Evolutionary conservation across 176 grass and related monocot species (phyloP).

Genomic region (Dendrocalamus sinicus): DNA sequence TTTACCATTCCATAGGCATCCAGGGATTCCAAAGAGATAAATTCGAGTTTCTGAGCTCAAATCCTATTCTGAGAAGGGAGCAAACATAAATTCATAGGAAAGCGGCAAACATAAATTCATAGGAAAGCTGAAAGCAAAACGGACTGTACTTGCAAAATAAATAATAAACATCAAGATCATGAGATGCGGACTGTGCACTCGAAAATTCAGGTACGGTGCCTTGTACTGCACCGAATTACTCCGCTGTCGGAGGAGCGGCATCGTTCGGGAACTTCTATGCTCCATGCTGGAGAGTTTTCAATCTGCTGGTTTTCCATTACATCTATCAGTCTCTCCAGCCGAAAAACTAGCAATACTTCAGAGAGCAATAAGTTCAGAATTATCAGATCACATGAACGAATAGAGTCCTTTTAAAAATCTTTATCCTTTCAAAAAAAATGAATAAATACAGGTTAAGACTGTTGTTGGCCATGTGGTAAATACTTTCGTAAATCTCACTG

Average conservation of each 20-base stretch:
- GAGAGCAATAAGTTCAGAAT: not conserved
- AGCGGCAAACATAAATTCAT: not conserved
- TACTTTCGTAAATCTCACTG: not conserved
- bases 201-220: constrained; percentile 38
- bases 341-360: not conserved
- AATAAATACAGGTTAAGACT: not conserved
- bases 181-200: constrained; percentile 30
- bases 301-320: not conserved
- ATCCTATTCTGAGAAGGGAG: not conserved
- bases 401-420: not conserved
- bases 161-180: constrained; percentile 22
- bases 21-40: not conserved
- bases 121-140: not conserved
- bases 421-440: not conserved
- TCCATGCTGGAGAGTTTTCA: not conserved
- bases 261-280: constrained; percentile 1
- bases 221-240: constrained; percentile 55
- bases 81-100: not conserved
- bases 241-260: constrained; percentile 28
- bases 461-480: not conserved
- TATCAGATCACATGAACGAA: not conserved
- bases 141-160: constrained; percentile 26
- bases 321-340: not conserved
- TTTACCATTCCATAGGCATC: not conserved
- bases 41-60: not conserved